A percentile compares a stretch with the other conserved stretches of the same genome.
These are phyloP conservation scores for Wilcoxina mikolae DNA, from an alignment of 495 filamentous ascomycete genomes.

Conservation along the genomic window DNA sequence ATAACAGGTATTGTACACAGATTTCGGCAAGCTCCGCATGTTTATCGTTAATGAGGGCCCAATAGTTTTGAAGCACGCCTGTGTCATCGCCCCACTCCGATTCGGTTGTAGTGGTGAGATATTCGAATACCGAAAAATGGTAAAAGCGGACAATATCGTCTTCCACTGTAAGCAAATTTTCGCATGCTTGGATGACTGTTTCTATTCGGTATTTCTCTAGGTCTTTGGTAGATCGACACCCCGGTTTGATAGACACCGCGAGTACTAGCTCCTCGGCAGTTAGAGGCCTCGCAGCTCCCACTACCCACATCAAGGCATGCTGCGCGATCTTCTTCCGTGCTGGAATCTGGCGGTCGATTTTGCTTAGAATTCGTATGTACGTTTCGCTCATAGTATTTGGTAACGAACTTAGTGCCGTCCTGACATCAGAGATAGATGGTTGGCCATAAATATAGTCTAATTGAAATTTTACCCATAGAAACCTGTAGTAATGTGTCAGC, in stretches of 20 bases:
- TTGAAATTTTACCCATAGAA: conserved; percentile 9
- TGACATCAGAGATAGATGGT: background rate
- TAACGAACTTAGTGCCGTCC: background rate
- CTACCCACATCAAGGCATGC: background rate
- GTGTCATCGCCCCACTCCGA: background rate
- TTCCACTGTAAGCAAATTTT: conserved; percentile 8
- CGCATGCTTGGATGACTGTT: conserved; percentile 10
- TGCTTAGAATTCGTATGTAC: background rate
- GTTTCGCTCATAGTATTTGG: background rate
- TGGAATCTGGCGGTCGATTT: background rate
- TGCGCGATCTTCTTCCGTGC: background rate
- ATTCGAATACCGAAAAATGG: conserved; percentile 17
- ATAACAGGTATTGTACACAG: conserved; percentile 12
- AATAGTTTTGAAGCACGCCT: conserved; percentile 6
- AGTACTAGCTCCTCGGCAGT: background rate
- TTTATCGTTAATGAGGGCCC: background rate
- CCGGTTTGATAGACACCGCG: background rate
- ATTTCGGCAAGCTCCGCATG: conserved; percentile 6
- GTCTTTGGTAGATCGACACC: background rate
- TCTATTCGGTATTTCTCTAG: background rate
- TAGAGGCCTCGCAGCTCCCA: background rate
- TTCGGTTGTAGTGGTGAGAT: background rate
- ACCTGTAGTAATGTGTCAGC: conserved; percentile 1
- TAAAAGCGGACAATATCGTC: conserved; percentile 7
- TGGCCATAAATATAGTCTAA: conserved; percentile 4